phyloP scores from a whole-genome alignment of 495 filamentous ascomycete genomes.

The Penicillium robsamsonii region DNA sequence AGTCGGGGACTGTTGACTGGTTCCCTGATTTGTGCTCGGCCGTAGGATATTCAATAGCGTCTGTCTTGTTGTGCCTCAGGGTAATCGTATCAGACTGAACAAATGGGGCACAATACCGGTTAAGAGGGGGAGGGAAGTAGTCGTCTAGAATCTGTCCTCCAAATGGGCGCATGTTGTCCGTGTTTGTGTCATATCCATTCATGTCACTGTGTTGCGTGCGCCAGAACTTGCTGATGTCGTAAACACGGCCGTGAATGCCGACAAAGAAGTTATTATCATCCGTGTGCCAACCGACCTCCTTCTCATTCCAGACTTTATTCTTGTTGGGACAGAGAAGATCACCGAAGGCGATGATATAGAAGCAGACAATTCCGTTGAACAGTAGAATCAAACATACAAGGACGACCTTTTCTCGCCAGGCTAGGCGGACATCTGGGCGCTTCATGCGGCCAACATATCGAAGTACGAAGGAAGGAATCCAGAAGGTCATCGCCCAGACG shows the following conservation, averaged over 20 bases:
- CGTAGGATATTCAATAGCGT: slow-evolving; percentile 33
- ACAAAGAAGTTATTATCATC: slow-evolving; percentile 80
- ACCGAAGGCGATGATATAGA: slow-evolving; percentile 90
- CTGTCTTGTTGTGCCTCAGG: slow-evolving; percentile 63
- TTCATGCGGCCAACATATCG: slow-evolving; percentile 91
- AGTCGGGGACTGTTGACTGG: slow-evolving; percentile 48
- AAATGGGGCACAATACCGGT: slow-evolving; percentile 66
- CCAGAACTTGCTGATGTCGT: slow-evolving; percentile 90
- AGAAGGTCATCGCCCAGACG: slow-evolving; percentile 87
- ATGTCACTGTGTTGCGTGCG: slow-evolving; percentile 73
- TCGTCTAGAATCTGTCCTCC: slow-evolving; percentile 73
- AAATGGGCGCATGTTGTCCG: slow-evolving; percentile 68
- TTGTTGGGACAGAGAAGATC: slow-evolving; percentile 83
- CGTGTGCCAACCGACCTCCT: slow-evolving; percentile 69
- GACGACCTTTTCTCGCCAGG: slow-evolving; percentile 93
- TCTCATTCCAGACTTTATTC: slow-evolving; percentile 81
- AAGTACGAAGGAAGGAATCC: slow-evolving; percentile 87
- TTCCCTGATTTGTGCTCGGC: slow-evolving; percentile 69
- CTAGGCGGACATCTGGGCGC: slow-evolving; percentile 92
- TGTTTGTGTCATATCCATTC: slow-evolving; percentile 54
- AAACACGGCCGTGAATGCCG: slow-evolving; percentile 83
- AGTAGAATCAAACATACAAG: slow-evolving; percentile 76
- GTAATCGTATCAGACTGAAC: slow-evolving; percentile 51
- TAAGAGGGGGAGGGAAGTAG: slow-evolving; percentile 83
- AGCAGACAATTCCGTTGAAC: slow-evolving; percentile 80